These are phyloP conservation scores for Phenoliferia sp. DNA, from an alignment of 1,284 basidiomycete species.

Conservation along the genomic window DNA sequence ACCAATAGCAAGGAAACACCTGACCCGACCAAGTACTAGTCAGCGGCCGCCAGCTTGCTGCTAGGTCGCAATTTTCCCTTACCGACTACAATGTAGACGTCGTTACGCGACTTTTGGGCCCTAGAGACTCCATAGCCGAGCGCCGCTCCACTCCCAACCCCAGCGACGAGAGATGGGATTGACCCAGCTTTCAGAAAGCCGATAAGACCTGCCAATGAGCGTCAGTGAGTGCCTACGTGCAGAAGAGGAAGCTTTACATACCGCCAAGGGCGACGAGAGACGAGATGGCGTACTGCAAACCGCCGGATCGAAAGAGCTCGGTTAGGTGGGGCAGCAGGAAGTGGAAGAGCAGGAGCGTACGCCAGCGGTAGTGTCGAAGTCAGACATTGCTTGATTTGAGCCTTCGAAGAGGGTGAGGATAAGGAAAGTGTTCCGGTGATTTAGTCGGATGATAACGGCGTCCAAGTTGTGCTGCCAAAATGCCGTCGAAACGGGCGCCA, in stretches of 20 bases:
- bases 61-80: background rate
- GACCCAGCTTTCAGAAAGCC: slow-evolving; percentile 18
- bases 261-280: slow-evolving; percentile 23
- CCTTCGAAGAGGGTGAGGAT: background rate
- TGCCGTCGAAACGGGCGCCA: too few species aligned
- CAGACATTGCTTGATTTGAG: background rate
- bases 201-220: background rate
- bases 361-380: background rate
- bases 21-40: background rate
- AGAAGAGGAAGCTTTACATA: background rate
- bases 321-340: background rate
- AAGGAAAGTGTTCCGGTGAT: background rate
- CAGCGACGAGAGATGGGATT: slow-evolving; percentile 20
- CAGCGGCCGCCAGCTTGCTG: background rate
- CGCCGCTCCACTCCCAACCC: slow-evolving; percentile 8
- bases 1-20: background rate
- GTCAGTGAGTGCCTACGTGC: background rate
- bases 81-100: background rate
- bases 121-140: slow-evolving; percentile 11
- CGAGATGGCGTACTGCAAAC: slow-evolving; percentile 10
- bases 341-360: background rate
- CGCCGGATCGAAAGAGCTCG: background rate
- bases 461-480: background rate
- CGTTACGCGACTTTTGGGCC: background rate
- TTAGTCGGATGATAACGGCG: background rate